These are phyloP conservation scores for Tetracentron sinense DNA, from an alignment of 164 flowering plant species.

Conservation along the genomic window DNA sequence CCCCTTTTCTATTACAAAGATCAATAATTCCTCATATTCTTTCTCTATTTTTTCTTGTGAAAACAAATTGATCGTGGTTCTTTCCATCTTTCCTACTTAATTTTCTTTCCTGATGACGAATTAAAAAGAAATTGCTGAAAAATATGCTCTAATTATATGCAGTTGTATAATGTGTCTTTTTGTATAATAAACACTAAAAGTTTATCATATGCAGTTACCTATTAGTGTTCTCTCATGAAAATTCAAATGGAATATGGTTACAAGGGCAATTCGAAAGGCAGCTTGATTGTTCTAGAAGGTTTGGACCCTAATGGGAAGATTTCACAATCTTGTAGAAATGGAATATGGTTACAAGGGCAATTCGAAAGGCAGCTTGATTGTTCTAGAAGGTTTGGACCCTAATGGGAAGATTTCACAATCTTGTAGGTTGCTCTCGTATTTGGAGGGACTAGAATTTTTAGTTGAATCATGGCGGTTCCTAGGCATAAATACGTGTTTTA, in stretches of 20 bases:
- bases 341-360: constrained; percentile 20
- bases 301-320: constrained; percentile 79
- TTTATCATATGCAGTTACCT: no score
- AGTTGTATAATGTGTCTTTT: no score
- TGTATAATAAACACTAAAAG: no score
- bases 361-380: constrained; percentile 67
- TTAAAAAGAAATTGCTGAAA: no score
- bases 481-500: constrained; percentile 62
- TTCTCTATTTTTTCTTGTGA: no score
- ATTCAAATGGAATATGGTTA: constrained; percentile 37
- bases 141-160: no score
- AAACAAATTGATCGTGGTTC: no score
- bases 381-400: constrained; percentile 81
- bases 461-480: constrained; percentile 74
- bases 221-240: constrained; percentile 20
- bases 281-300: constrained; percentile 76
- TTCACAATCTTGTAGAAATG: constrained; percentile 53
- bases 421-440: constrained; percentile 34
- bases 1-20: no score
- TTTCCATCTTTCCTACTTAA: no score
- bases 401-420: constrained; percentile 74
- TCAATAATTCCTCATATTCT: no score
- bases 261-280: constrained; percentile 46
- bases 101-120: no score
- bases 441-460: constrained; percentile 47